Base-by-base conservation (phyloP, 805 yeast species). In the Ogataea polymorpha region DNA sequence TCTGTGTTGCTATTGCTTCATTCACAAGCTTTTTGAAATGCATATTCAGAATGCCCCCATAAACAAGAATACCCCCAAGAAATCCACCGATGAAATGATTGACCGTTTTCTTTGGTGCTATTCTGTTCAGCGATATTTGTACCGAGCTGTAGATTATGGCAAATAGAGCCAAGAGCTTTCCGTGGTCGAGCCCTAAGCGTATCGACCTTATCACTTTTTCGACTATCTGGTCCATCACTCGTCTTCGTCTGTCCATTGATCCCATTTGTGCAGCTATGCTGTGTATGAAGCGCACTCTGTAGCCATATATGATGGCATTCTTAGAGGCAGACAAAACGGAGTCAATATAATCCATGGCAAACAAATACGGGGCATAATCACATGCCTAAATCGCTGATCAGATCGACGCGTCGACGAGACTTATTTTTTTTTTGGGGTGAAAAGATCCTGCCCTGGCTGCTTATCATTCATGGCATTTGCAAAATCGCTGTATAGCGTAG, bases 1-100 rank as follows among this genome's bases (percentile, higher is more conserved):
- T 75, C 60, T 84, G 90, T 47, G 79, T 82, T n/a, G 85, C 71
- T 21, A 83, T 80, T 4, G 56, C 41, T 15, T 55, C 54, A 30
- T 58, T 56, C 20, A 51, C 35, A 11, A 50, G 30, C 1, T 38
- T 34, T 8, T 40, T 23, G 3, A 20, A 14, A 27, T 33, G n/a
- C n/a, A 20, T 25, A 34, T 52, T 53, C 11, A 58, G 14, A 14
- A 55, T 28, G 2, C 62, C 63, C 7, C 66, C 63, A 42, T 63
- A 63, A 8, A 63, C 56, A 18, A 59, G 28, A 8, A 42, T 32
- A 3, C 67, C 67, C 10, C 62, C 65, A 5, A 49, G 30, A 17
- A 55, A 53, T 4, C 66, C 67, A 8, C 64, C 58, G 3, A 56
- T 35, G 23, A 62, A 59, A 32, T 55, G 39, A 34, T 45, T 49